A percentile compares a stretch with the other conserved stretches of the same genome.
phyloP scores from a whole-genome alignment of 768 basidiomycete genomes.

The Psilocybe cyanescens region DNA sequence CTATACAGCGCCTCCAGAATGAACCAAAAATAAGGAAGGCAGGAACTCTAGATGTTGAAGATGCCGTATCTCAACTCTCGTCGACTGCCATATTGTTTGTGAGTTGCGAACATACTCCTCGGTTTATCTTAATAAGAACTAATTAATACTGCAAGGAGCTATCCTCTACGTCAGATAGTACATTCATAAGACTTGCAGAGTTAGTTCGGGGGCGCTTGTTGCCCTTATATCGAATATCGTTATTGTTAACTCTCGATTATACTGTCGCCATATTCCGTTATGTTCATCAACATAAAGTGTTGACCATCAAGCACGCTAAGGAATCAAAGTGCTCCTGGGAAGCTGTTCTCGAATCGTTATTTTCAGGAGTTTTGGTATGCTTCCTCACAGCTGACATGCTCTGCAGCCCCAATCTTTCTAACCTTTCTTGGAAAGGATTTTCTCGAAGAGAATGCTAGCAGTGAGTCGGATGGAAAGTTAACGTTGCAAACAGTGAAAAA shows the following conservation, averaged over 20 bases:
- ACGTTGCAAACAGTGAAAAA: conserved; percentile 10
- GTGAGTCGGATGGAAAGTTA: conserved; percentile 6
- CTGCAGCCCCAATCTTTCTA: neutral
- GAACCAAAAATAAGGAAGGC: conserved; percentile 30
- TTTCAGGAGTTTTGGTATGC: conserved; percentile 46
- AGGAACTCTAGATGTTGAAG: conserved; percentile 28
- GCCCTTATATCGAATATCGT: conserved; percentile 46
- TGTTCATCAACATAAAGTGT: conserved; percentile 42
- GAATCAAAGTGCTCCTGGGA: conserved; percentile 44
- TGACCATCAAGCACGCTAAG: conserved; percentile 23
- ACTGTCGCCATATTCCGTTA: conserved; percentile 41
- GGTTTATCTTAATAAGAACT: neutral
- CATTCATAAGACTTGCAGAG: conserved; percentile 38
- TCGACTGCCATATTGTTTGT: conserved; percentile 49
- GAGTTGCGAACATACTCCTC: conserved; percentile 14
- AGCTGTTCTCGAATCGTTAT: conserved; percentile 42
- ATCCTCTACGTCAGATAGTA: conserved; percentile 37
- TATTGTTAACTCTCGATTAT: conserved; percentile 42
- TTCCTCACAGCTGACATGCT: neutral
- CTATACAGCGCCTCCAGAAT: conserved; percentile 34
- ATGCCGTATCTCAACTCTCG: conserved; percentile 41
- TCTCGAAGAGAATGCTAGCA: conserved; percentile 20
- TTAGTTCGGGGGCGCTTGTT: conserved; percentile 46
- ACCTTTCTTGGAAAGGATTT: conserved; percentile 21
- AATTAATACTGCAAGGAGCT: conserved; percentile 36